Conservation (phyloP, 1,284 basidiomycete species). For the Ustilago trichophora region DNA sequence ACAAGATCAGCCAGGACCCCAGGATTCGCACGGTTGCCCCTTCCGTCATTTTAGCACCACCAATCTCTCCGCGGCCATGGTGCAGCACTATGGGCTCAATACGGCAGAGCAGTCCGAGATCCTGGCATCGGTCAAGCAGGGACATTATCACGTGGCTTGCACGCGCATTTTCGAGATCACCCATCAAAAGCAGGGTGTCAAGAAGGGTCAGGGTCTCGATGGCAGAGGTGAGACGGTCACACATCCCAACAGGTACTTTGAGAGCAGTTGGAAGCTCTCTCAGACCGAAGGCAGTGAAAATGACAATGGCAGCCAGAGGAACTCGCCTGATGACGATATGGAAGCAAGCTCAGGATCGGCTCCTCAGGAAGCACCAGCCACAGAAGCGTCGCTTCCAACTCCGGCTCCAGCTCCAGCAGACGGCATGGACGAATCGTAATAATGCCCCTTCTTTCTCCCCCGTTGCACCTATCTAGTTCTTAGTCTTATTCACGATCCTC, state of each 20-base stretch:
- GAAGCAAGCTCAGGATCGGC: background rate
- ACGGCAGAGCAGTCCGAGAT: conserved; percentile 87
- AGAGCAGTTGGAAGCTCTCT: conserved; percentile 67
- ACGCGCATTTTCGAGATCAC: conserved; percentile 96
- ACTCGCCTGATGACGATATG: conserved; percentile 14
- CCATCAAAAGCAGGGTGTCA: conserved; percentile 76
- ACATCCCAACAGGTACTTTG: conserved; percentile 86
- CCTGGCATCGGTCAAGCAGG: conserved; percentile 79
- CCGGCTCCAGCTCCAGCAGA: conserved; percentile 8
- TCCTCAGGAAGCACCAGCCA: no score
- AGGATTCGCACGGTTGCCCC: conserved; percentile 89
- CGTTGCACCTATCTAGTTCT: no score
- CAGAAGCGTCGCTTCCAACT: no score
- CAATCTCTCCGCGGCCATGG: conserved; percentile 81
- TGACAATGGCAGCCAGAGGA: conserved; percentile 11
- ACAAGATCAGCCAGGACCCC: conserved; percentile 76
- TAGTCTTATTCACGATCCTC: no score
- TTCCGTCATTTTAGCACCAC: conserved; percentile 89
- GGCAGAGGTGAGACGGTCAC: conserved; percentile 87
- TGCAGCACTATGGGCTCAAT: conserved; percentile 76
- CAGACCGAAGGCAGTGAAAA: conserved; percentile 9
- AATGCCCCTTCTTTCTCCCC: background rate
- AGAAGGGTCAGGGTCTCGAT: conserved; percentile 83
- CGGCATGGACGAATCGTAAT: conserved; percentile 34
- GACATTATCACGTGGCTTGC: conserved; percentile 94